Conservation (phyloP, 2,329 filamentous ascomycete species). For the Aspergillus arachidicola region DNA sequence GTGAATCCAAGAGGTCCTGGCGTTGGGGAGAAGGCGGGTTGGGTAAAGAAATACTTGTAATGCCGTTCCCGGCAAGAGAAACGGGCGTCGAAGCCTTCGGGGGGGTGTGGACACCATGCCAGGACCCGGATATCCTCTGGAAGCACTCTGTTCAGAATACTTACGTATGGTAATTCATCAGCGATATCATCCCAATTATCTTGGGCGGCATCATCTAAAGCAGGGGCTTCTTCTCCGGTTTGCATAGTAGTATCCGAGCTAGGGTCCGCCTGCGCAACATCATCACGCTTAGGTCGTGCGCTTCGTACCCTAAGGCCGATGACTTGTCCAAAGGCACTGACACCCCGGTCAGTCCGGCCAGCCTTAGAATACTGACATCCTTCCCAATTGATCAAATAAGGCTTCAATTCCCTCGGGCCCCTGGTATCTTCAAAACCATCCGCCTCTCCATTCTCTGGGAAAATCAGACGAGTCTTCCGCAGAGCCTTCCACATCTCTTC, state of each 20-base stretch:
- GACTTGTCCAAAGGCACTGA: slow-evolving; percentile 96
- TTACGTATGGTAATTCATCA: slow-evolving; percentile 83
- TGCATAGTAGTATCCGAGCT: slow-evolving; percentile 16
- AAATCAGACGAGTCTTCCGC: slow-evolving; percentile 78
- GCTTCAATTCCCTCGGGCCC: slow-evolving; percentile 44
- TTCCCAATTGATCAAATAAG: slow-evolving; percentile 69
- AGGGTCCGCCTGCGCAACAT: slow-evolving; percentile 6
- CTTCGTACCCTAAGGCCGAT: slow-evolving; percentile 82
- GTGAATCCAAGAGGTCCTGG: slow-evolving; percentile 58
- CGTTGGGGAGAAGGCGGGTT: slow-evolving; percentile 78
- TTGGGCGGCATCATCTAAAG: slow-evolving; percentile 36
- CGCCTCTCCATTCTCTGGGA: slow-evolving; percentile 58
- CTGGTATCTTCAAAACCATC: slow-evolving; percentile 38
- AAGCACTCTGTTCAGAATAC: slow-evolving; percentile 81
- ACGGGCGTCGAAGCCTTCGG: slow-evolving; percentile 79
- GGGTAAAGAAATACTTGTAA: slow-evolving; percentile 98
- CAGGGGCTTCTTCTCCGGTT: slow-evolving; percentile 19
- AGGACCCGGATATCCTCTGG: slow-evolving; percentile 87
- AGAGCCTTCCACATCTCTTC: slow-evolving; percentile 93
- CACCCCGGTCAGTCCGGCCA: slow-evolving; percentile 87
- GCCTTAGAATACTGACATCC: slow-evolving; percentile 93
- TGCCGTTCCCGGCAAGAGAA: slow-evolving; percentile 90
- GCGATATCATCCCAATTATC: slow-evolving; percentile 64
- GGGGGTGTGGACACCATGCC: slow-evolving; percentile 87
- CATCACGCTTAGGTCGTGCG: slow-evolving; percentile 60